Evolutionary conservation across 2,329 filamentous ascomycete genomes (phyloP).

Genomic region (Diplocarpon mali): DNA sequence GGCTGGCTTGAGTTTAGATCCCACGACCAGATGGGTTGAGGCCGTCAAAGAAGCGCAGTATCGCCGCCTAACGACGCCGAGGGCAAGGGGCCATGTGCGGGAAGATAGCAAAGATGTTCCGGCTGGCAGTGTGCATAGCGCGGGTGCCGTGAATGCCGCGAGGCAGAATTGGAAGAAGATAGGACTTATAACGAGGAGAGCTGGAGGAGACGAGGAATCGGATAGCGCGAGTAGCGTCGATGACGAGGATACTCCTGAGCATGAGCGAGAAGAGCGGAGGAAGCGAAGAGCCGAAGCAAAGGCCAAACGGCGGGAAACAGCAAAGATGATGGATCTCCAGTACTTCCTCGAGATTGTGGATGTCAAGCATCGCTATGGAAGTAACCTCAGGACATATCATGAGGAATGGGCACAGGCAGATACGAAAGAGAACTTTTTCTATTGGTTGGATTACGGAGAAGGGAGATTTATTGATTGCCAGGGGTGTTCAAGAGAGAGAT

Average conservation of each 20-base stretch:
- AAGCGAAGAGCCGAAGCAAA: conserved; percentile 33
- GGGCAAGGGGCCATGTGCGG: conserved; percentile 17
- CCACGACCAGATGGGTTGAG: conserved; percentile 28
- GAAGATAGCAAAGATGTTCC: conserved; percentile 6
- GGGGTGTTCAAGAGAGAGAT: conserved; percentile 58
- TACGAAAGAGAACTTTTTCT: conserved; percentile 83
- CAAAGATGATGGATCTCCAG: conserved; percentile 72
- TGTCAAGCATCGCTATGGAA: conserved; percentile 76
- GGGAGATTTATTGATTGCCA: conserved; percentile 60
- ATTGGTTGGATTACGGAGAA: conserved; percentile 79
- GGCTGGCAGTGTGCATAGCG: not conserved
- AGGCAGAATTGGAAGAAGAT: conserved; percentile 66
- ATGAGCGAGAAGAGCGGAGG: conserved; percentile 31
- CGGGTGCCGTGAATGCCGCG: conserved; percentile 30
- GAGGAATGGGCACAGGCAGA: conserved; percentile 68
- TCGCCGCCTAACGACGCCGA: conserved; percentile 37
- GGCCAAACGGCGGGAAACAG: conserved; percentile 48
- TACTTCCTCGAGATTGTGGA: conserved; percentile 83
- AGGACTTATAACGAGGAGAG: conserved; percentile 58
- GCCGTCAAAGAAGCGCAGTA: conserved; percentile 46
- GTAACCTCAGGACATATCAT: conserved; percentile 72
- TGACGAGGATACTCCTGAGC: conserved; percentile 15
- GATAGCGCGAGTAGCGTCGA: conserved; percentile 15
- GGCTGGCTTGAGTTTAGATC: conserved; percentile 48
- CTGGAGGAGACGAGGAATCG: conserved; percentile 52